Evolutionary conservation across 352 stramenopile species (phyloP).

Genomic region (Aphanomyces euteiches): DNA sequence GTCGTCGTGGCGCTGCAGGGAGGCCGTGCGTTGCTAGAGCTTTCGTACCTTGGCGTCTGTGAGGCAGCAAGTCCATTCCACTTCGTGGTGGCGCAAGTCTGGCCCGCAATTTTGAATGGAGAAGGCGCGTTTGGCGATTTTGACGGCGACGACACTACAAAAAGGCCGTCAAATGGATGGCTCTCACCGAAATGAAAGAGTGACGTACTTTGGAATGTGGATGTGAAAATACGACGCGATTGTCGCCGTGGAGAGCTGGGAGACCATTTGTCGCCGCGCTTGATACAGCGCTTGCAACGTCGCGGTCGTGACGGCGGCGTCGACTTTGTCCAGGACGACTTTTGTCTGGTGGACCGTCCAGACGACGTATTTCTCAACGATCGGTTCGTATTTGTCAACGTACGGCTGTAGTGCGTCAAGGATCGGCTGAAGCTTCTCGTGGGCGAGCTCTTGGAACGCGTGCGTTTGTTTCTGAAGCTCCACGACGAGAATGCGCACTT

Average conservation of each 20-base stretch:
- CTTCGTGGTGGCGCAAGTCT: conserved; percentile 24
- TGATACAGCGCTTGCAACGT: conserved; percentile 29
- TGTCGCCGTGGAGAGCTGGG: conserved; percentile 21
- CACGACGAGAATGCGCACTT: conserved; percentile 1
- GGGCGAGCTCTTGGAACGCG: background rate
- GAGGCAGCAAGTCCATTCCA: conserved; percentile 19
- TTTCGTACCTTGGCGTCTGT: conserved; percentile 9
- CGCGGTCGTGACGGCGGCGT: conserved; percentile 20
- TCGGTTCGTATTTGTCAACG: conserved; percentile 26
- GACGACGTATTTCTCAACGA: background rate
- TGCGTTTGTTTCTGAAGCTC: background rate
- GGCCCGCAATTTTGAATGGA: conserved; percentile 15
- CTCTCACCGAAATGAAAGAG: background rate
- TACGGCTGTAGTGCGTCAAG: conserved; percentile 1
- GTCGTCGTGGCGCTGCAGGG: background rate
- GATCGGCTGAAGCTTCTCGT: conserved; percentile 3
- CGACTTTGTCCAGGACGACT: background rate
- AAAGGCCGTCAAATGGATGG: background rate
- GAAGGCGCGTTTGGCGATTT: conserved; percentile 13
- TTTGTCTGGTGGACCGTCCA: background rate
- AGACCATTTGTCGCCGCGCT: conserved; percentile 27
- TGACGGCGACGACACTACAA: background rate
- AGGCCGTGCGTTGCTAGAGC: background rate
- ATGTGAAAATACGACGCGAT: conserved; percentile 27
- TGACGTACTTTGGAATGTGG: conserved; percentile 10